Evolutionary conservation across 2,329 filamentous ascomycete genomes (phyloP).

Genomic region (Fusarium duplospermum): DNA sequence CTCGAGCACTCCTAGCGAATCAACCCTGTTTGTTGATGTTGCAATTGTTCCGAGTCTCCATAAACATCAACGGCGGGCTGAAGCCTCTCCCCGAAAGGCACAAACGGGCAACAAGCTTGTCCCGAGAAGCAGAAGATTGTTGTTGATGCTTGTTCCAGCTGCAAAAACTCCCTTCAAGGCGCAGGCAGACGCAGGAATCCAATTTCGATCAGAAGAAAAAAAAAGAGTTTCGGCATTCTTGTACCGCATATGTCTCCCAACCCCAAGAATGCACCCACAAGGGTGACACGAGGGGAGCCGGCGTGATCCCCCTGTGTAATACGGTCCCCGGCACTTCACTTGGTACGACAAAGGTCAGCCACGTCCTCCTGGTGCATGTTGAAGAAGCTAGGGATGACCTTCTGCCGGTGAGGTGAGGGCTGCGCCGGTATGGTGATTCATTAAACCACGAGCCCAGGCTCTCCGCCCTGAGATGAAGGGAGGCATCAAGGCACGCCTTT

Average conservation of each 20-base stretch:
- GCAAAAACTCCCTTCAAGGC: neutral
- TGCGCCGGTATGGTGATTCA: constrained; percentile 38
- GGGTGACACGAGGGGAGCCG: constrained; percentile 22
- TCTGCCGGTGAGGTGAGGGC: neutral
- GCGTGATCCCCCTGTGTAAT: constrained; percentile 27
- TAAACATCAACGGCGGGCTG: constrained; percentile 22
- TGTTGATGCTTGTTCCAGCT: neutral
- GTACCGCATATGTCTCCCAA: constrained; percentile 21
- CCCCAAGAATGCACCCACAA: constrained; percentile 24
- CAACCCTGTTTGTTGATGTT: constrained; percentile 8
- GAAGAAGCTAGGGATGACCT: constrained; percentile 7
- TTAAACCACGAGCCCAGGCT: constrained; percentile 23
- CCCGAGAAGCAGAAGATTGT: neutral
- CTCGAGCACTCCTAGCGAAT: constrained; percentile 9
- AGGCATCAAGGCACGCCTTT: constrained; percentile 29
- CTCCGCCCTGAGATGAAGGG: constrained; percentile 28
- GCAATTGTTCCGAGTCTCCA: constrained; percentile 1
- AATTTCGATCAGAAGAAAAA: constrained; percentile 12
- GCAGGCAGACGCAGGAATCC: constrained; percentile 19
- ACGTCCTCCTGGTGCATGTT: constrained; percentile 11
- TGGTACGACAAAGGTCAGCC: constrained; percentile 3
- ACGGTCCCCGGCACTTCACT: neutral
- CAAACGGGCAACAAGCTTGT: neutral
- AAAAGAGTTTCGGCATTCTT: constrained; percentile 7
- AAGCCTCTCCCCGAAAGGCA: constrained; percentile 5